phyloP scores from a whole-genome alignment of 75 land plant species.

The Pinus albicaulis region DNA sequence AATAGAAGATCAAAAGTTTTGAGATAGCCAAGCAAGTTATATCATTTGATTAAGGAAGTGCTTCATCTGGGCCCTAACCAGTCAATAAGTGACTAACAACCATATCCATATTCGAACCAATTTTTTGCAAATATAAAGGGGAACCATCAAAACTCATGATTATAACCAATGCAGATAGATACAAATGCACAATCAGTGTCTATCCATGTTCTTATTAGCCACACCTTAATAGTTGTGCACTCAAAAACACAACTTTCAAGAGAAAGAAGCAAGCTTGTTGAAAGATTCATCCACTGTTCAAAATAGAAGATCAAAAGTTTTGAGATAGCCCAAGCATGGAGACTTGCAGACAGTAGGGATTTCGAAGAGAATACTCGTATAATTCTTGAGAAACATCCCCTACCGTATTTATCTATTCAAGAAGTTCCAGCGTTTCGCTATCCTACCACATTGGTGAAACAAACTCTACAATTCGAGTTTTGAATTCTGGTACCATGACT shows the following conservation, averaged over 20 bases:
- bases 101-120: background rate
- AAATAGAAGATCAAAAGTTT: background rate
- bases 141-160: too few species aligned
- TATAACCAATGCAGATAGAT: background rate
- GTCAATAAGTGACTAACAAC: background rate
- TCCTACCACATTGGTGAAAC: background rate
- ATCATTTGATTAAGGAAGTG: background rate
- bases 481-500: background rate
- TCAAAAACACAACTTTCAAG: background rate
- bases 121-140: background rate
- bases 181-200: background rate
- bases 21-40: background rate
- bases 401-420: background rate
- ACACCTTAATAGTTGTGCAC: background rate
- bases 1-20: background rate
- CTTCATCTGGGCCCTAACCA: background rate
- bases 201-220: background rate
- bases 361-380: background rate
- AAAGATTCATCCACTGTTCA: background rate
- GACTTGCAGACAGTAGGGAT: background rate
- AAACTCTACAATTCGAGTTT: background rate
- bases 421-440: too few species aligned
- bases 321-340: background rate
- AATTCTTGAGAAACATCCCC: background rate
- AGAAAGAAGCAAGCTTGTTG: background rate